phyloP scores from a whole-genome alignment of 2,329 filamentous ascomycete genomes.

The Pseudocercospora vitis region DNA sequence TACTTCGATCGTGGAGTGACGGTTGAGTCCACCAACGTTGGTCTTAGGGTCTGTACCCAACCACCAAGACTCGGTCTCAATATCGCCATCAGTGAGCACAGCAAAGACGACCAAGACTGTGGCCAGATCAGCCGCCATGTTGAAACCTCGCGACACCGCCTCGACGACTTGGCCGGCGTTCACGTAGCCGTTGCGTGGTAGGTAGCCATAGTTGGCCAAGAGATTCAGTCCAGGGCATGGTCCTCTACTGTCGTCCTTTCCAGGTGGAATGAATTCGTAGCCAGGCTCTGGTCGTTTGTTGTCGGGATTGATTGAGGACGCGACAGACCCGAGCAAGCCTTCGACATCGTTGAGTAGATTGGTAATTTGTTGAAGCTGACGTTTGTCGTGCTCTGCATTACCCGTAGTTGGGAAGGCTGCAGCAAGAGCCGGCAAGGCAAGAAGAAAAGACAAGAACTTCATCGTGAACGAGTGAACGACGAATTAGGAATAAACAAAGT shows the following conservation, averaged over 20 bases:
- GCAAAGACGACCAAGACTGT: constrained; percentile 40
- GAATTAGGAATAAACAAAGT: neutral
- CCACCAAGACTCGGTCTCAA: constrained; percentile 31
- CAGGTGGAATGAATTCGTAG: constrained; percentile 29
- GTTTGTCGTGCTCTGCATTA: constrained; percentile 8
- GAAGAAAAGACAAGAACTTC: neutral
- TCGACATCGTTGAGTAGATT: constrained; percentile 19
- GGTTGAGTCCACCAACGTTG: constrained; percentile 32
- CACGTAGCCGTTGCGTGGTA: constrained; percentile 43
- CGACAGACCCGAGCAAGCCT: constrained; percentile 29
- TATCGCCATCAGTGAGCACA: constrained; percentile 34
- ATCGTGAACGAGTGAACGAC: neutral
- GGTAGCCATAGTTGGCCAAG: constrained; percentile 44
- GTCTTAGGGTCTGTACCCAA: constrained; percentile 28
- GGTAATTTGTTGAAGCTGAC: constrained; percentile 13
- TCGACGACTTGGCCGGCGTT: constrained; percentile 39
- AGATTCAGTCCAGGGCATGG: constrained; percentile 45
- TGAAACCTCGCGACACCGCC: constrained; percentile 37
- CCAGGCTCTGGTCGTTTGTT: constrained; percentile 33
- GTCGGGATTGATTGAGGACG: constrained; percentile 27
- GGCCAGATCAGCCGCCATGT: constrained; percentile 43
- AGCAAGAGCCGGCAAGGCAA: constrained; percentile 18
- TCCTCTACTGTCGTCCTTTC: constrained; percentile 35
- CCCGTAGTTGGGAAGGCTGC: constrained; percentile 13
- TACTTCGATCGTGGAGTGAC: constrained; percentile 35